Percentiles rank a stretch among this genome's conserved stretches.
Evolutionary conservation across 768 basidiomycete species (phyloP).

Genomic region (Lactarius vividus): DNA sequence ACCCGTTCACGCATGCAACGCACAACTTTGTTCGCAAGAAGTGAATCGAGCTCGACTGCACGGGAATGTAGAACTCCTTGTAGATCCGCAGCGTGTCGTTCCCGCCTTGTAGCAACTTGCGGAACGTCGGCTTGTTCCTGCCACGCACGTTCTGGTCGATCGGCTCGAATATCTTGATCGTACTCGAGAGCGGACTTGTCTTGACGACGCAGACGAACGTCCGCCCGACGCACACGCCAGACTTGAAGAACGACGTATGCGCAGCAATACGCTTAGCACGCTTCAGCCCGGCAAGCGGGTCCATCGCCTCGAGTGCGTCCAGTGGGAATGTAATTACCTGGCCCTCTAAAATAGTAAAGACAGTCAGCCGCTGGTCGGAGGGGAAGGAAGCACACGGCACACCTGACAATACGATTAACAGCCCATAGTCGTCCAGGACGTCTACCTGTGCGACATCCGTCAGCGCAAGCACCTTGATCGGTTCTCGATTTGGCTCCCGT

Average conservation of each 20-base stretch:
- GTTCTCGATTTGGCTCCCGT: constrained; percentile 70
- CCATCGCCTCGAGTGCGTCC: constrained; percentile 85
- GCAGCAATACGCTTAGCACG: constrained; percentile 93
- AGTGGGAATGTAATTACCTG: constrained; percentile 96
- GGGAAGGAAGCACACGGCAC: constrained; percentile 26
- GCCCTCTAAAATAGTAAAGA: constrained; percentile 56
- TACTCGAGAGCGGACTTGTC: constrained; percentile 90
- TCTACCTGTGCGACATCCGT: constrained; percentile 94
- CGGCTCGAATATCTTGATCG: constrained; percentile 96
- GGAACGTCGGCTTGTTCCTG: constrained; percentile 86
- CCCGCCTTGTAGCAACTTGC: constrained; percentile 88
- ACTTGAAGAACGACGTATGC: constrained; percentile 97
- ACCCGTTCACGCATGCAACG: constrained; percentile 94
- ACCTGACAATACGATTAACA: constrained; percentile 99
- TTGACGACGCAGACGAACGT: constrained; percentile 97
- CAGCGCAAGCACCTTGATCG: constrained; percentile 84
- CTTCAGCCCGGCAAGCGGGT: constrained; percentile 88
- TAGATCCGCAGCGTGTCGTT: constrained; percentile 92
- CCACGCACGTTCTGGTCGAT: constrained; percentile 85
- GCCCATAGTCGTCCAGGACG: constrained; percentile 91
- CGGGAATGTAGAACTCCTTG: constrained; percentile 99
- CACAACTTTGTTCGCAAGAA: constrained; percentile 97
- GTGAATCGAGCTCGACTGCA: constrained; percentile 94
- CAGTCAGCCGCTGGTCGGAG: not conserved
- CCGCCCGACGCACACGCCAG: constrained; percentile 85